Evolutionary conservation across 2,329 filamentous ascomycete species (phyloP), one percentile per base, ranked within the genome.

Genomic region (Paecilomyces sp.): DNA sequence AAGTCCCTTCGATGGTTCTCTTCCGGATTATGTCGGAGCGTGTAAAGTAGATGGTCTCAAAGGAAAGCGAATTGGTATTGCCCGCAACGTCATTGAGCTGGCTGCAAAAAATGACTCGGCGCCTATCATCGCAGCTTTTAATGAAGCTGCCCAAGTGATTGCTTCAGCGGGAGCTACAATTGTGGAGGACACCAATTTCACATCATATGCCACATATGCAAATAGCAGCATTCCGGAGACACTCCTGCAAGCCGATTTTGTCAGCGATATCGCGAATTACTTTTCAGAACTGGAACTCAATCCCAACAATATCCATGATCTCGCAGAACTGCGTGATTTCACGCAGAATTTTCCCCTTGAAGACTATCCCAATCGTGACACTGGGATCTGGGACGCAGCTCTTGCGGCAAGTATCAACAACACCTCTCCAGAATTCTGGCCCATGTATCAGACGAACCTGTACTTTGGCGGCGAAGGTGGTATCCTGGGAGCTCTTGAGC

Each of bases 1-100:
- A 0, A 87, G 85, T 30, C 88, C 87, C 0, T 80, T 76, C 61
- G 75, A 77, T 24, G 68, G 68, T 2, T 71, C 64, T 0, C 68
- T 82, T 1, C 86, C 86, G 0, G 77, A 90, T 68, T 90, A 89
- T 64, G 80, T 84, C 8, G 78, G 76, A 2, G 83, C 86, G 0
- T 83, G 86, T 67, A 78, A 83, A 22, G 71, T 78, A 22, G 77
- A 78, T 12, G 79, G 80, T 0, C 75, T 89, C 0, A 62, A 72
- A 11, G 85, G 84, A 7, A 83, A 83, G 57, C 80, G 86, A 1
- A 85, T 90, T 28, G 88, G 88, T 3, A 79, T 90, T 3, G 84
- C 87, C 0, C 78, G 82, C 18, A 87, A 88, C 63, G 76, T 83
- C 1, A 76, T 89, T 34, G 74, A 76, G 2, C 64, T 72, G 2